Base-by-base conservation (phyloP, 2,329 filamentous ascomycete genomes). In the Alternaria tenuissima region DNA sequence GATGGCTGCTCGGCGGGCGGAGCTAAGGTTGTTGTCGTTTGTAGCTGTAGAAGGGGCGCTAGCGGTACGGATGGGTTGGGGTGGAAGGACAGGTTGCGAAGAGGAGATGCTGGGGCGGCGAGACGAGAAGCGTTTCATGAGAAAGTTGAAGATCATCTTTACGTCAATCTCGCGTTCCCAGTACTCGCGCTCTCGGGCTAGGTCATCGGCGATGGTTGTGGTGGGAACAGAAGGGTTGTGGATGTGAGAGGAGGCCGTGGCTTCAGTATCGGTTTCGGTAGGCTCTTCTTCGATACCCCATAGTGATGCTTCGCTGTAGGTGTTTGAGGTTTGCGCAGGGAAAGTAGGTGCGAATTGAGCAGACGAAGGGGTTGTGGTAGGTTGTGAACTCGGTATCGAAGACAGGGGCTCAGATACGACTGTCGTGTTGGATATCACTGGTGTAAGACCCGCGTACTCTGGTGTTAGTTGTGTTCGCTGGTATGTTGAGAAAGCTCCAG, bases 111-210 rank as follows among this genome's bases (percentile, higher is more conserved):
- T 76, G 9, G 73, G 66, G n/a, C 75, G 72, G 12, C 73, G 70
- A 3, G 76, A 78, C 2, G 76, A 76, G 60, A 79, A 79, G 36
- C 77, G 76, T 43, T 71, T 72, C 20, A 78, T 68, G 9, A 79
- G 69, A 42, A 79, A 98, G 49, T 89, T 88, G 81, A 98, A 98
- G 34, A 98, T 91, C 76, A 97, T 91, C 74, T 91, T 91, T 66
- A 97, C 87, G 72, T 98, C 94, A 5, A 98, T 85, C 55, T 97
- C 92, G 61, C 90, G 89, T 79, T 98, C 94, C 95, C 95, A 99
- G 74, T 97, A 95, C 36, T 95, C 91, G 22, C 82, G 82, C 59
- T 88, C 86, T 8, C 78, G 78, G 8, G 79, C 76, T 16, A 80
- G 44, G 41, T 79, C 69, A 41, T 78, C 72, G 65, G 74, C 58